These are phyloP conservation scores for Helminthosporium solani DNA, from an alignment of 2,329 filamentous ascomycete genomes.

Conservation along the genomic window DNA sequence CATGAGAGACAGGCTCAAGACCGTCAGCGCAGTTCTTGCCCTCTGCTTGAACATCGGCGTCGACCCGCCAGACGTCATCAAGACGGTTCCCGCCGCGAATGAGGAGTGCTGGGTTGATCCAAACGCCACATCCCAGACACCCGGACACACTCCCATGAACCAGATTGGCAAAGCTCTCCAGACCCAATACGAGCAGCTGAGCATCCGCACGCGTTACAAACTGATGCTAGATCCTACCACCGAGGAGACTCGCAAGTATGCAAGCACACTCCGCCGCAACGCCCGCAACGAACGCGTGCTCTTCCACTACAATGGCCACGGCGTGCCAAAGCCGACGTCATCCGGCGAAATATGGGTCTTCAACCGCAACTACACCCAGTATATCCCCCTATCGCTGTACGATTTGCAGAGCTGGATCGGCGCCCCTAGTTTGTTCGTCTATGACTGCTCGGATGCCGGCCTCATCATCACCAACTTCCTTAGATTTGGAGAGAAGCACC, in stretches of 20 bases:
- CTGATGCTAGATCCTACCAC: constrained; percentile 95
- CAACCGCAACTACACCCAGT: constrained; percentile 98
- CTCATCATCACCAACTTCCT: constrained; percentile 96
- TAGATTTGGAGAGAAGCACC: constrained; percentile 91
- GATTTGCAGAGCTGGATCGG: constrained; percentile 95
- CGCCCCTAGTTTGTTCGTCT: constrained; percentile 93
- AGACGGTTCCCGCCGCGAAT: constrained; percentile 89
- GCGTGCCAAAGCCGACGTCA: constrained; percentile 90
- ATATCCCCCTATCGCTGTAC: constrained; percentile 94
- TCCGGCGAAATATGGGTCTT: constrained; percentile 99
- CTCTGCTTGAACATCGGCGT: constrained; percentile 97
- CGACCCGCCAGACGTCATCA: constrained; percentile 94
- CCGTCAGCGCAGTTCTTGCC: constrained; percentile 89
- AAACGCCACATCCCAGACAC: constrained; percentile 68
- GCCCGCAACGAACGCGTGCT: constrained; percentile 94
- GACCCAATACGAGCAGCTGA: constrained; percentile 92
- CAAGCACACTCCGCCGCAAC: constrained; percentile 82
- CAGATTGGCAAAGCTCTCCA: constrained; percentile 96
- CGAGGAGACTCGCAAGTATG: constrained; percentile 96
- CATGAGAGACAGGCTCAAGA: constrained; percentile 95
- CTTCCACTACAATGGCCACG: constrained; percentile 99
- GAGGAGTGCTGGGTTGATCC: constrained; percentile 98
- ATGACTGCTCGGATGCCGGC: constrained; percentile 94
- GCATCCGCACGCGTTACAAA: constrained; percentile 94
- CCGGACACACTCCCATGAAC: constrained; percentile 78